A percentile compares a stretch with the other conserved stretches of the same genome.
phyloP scores from a whole-genome alignment of 1,284 basidiomycete genomes.

The Leccinum solheimii region DNA sequence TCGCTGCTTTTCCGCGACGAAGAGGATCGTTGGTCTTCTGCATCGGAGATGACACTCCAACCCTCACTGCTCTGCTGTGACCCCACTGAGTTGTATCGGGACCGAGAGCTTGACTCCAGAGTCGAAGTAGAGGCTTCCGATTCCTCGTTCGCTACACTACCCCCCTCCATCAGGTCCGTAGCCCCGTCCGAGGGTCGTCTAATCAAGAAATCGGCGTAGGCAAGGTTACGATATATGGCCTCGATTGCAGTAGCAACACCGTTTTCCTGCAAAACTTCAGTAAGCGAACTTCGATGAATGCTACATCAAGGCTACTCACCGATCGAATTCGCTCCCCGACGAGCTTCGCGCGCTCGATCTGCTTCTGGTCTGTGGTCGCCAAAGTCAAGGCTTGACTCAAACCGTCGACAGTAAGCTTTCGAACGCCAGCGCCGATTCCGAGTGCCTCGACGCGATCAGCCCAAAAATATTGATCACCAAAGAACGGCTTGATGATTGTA shows the following conservation, averaged over 20 bases:
- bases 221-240: slow-evolving; percentile 89
- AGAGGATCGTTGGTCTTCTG: slow-evolving; percentile 58
- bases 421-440: slow-evolving; percentile 83
- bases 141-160: slow-evolving; percentile 47
- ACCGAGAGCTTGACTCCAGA: slow-evolving; percentile 41
- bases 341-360: slow-evolving; percentile 80
- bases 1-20: slow-evolving; percentile 43
- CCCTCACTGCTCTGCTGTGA: slow-evolving; percentile 66
- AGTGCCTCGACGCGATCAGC: slow-evolving; percentile 92
- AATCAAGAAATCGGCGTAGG: slow-evolving; percentile 82
- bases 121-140: slow-evolving; percentile 33
- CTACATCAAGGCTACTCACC: slow-evolving; percentile 42
- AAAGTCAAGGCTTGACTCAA: slow-evolving; percentile 75
- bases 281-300: neutral
- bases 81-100: slow-evolving; percentile 57
- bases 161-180: slow-evolving; percentile 43
- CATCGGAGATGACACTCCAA: slow-evolving; percentile 81
- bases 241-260: slow-evolving; percentile 88
- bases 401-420: slow-evolving; percentile 78
- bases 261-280: slow-evolving; percentile 63
- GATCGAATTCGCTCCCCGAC: slow-evolving; percentile 84
- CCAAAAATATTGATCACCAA: slow-evolving; percentile 98
- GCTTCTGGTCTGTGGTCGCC: slow-evolving; percentile 86
- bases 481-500: slow-evolving; percentile 96
- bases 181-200: slow-evolving; percentile 49